phyloP scores from a whole-genome alignment of 2,329 filamentous ascomycete genomes.

The Colletotrichum horii region DNA sequence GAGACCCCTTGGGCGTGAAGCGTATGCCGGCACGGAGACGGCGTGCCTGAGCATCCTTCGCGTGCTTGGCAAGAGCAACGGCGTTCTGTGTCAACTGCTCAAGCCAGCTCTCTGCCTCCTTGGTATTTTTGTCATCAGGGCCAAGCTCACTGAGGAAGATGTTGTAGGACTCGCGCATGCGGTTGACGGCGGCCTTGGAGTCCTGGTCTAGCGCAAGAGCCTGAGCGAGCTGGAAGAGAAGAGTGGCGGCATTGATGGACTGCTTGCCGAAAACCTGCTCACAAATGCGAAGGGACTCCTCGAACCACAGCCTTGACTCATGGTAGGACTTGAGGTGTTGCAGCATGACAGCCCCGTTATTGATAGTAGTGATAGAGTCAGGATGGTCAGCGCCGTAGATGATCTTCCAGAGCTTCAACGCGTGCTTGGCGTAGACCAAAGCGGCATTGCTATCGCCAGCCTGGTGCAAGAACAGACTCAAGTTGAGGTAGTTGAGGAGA shows the following conservation, averaged over 20 bases:
- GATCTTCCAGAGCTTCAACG: slow-evolving; percentile 93
- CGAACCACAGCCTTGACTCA: slow-evolving; percentile 96
- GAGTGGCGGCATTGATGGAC: slow-evolving; percentile 90
- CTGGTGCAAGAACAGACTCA: slow-evolving; percentile 92
- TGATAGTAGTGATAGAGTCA: slow-evolving; percentile 97
- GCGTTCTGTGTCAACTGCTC: slow-evolving; percentile 96
- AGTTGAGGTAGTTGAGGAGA: slow-evolving; percentile 92
- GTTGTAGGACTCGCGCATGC: slow-evolving; percentile 96
- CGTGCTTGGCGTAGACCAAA: slow-evolving; percentile 89
- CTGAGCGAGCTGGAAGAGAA: slow-evolving; percentile 96
- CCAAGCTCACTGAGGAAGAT: slow-evolving; percentile 91
- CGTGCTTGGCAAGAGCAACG: slow-evolving; percentile 91
- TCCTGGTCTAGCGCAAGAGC: slow-evolving; percentile 95
- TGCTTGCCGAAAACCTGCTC: slow-evolving; percentile 88
- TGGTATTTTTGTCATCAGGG: slow-evolving; percentile 93
- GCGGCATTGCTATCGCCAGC: slow-evolving; percentile 88
- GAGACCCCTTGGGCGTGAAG: slow-evolving; percentile 68
- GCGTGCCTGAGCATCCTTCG: slow-evolving; percentile 82
- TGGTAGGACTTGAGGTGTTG: slow-evolving; percentile 94
- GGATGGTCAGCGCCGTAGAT: slow-evolving; percentile 94
- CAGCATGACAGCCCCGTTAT: slow-evolving; percentile 98
- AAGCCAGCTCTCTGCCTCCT: slow-evolving; percentile 96
- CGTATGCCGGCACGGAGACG: slow-evolving; percentile 74
- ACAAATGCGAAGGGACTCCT: slow-evolving; percentile 87
- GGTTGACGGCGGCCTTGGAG: slow-evolving; percentile 85